Conservation (phyloP, 164 flowering plant species). For the Vitis cinerea region DNA sequence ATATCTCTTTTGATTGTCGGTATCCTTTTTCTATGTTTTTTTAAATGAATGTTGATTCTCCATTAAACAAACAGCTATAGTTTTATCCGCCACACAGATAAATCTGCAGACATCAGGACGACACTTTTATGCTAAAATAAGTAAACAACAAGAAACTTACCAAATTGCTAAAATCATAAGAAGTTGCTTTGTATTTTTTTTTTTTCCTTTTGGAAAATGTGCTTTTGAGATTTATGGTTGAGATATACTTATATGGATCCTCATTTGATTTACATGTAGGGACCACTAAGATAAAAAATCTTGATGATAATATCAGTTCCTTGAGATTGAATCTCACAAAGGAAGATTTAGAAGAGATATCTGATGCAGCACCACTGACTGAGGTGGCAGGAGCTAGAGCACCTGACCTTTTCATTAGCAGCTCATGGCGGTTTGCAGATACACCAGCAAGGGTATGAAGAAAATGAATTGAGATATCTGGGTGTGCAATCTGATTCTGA, state of each 20-base stretch:
- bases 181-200: neutral
- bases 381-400: conserved; percentile 12
- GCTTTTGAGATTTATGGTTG: too few relatives aligned
- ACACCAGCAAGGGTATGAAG: neutral
- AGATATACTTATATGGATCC: neutral
- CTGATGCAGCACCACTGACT: conserved; percentile 3
- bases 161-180: too few relatives aligned
- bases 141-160: too few relatives aligned
- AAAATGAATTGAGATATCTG: neutral
- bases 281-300: conserved; percentile 14
- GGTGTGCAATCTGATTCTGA: too few relatives aligned
- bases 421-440: conserved; percentile 2
- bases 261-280: neutral
- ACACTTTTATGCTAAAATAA: too few relatives aligned
- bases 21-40: too few relatives aligned
- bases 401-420: neutral
- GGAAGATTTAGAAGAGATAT: conserved; percentile 13
- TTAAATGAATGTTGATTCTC: too few relatives aligned
- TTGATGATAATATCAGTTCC: conserved; percentile 10
- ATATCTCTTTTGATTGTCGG: neutral
- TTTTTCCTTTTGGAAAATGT: neutral
- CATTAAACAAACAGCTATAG: too few relatives aligned
- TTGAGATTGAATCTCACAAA: conserved; percentile 4
- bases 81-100: too few relatives aligned
- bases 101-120: too few relatives aligned